These are phyloP conservation scores for Abeoforma whisleri DNA, from an alignment of 78 protist species.

Conservation along the genomic window DNA sequence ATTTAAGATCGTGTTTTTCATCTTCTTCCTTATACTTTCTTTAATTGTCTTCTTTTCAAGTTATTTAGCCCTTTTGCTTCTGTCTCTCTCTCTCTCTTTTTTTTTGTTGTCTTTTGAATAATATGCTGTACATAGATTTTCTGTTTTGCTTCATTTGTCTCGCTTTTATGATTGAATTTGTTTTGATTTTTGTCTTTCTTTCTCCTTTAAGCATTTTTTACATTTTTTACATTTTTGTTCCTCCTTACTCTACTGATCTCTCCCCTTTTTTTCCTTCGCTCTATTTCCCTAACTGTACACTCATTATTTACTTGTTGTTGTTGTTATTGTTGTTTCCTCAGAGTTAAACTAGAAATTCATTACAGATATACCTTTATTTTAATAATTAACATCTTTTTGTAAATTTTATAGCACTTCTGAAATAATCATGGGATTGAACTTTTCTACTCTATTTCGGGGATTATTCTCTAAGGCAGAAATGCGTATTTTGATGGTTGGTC, in stretches of 20 bases:
- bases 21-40: background rate
- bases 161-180: background rate
- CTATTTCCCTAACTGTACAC: background rate
- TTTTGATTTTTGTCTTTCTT: background rate
- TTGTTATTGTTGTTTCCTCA: background rate
- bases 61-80: background rate
- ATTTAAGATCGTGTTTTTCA: too few relatives aligned
- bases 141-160: background rate
- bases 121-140: too few relatives aligned
- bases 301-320: background rate
- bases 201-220: background rate
- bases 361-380: too few relatives aligned
- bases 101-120: background rate
- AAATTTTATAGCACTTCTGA: too few relatives aligned
- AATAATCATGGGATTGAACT: conserved; percentile 33
- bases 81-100: background rate
- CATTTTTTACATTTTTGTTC: background rate
- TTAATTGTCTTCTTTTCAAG: background rate
- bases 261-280: background rate
- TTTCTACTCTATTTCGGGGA: background rate
- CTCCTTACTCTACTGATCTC: background rate
- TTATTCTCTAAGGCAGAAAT: conserved; percentile 74
- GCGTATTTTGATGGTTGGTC: conserved; percentile 77
- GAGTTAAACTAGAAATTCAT: too few relatives aligned
- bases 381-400: too few relatives aligned